A percentile compares a stretch with the other conserved stretches of the same genome.
Conservation (phyloP, 1,139 yeast genomes). For the Protomyces lactucae-debilis region DNA sequence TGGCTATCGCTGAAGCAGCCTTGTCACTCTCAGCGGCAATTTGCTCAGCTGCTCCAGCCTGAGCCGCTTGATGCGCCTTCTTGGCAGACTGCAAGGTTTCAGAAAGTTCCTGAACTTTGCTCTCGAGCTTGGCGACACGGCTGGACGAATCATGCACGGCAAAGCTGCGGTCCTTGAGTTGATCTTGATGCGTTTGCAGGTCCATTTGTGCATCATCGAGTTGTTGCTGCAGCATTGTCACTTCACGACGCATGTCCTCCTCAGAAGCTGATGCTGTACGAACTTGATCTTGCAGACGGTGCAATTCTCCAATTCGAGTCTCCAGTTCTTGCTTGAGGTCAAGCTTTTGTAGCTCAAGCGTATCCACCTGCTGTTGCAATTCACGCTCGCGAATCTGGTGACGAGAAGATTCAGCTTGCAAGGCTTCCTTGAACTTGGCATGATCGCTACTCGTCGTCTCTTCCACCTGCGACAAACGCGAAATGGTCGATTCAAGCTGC, state of each 20-base stretch:
- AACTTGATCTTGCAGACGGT: background rate
- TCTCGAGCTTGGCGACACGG: background rate
- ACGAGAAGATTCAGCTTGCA: conserved; percentile 7
- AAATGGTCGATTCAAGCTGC: conserved; percentile 3
- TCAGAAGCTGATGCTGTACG: background rate
- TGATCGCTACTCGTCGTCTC: conserved; percentile 4
- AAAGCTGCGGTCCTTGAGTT: background rate
- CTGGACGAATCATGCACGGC: background rate
- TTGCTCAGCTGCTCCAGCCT: background rate
- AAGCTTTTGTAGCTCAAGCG: background rate
- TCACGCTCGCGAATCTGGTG: conserved; percentile 7
- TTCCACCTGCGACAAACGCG: conserved; percentile 5
- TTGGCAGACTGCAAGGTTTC: background rate
- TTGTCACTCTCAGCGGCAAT: background rate
- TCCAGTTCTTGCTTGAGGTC: background rate
- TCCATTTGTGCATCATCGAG: background rate
- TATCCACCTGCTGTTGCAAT: conserved; percentile 4
- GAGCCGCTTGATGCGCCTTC: conserved; percentile 4
- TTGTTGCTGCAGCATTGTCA: background rate
- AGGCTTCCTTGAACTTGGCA: conserved; percentile 10
- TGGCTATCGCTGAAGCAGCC: background rate
- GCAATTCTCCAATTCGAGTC: background rate
- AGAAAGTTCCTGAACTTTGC: background rate
- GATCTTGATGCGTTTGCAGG: background rate
- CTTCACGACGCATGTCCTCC: conserved; percentile 1